Conservation (phyloP, 208 protist species). For the Acanthamoeba culbertsoni region DNA sequence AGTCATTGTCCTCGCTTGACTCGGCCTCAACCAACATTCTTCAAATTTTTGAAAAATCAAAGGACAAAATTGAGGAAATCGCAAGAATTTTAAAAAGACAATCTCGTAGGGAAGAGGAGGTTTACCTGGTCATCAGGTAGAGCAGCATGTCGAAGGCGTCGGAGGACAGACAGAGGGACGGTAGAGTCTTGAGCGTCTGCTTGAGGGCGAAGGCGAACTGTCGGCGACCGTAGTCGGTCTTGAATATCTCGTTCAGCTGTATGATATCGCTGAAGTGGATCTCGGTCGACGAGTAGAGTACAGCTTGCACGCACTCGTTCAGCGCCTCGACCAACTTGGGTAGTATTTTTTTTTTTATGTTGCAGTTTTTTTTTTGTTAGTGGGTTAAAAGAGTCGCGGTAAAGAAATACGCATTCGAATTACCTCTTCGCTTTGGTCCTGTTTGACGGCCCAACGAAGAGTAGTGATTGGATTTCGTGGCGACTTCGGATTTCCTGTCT, state of each 20-base stretch:
- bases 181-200: not conserved
- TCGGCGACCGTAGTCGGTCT: constrained; percentile 13
- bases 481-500: not conserved
- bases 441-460: not conserved
- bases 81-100: too few species aligned
- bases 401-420: not conserved
- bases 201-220: constrained; percentile 36
- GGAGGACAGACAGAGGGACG: not conserved
- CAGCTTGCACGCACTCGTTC: constrained; percentile 16
- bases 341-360: too few species aligned
- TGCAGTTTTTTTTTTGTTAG: too few species aligned
- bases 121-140: constrained; percentile 26
- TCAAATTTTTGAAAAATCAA: not conserved
- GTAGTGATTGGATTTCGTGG: not conserved
- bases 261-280: constrained; percentile 48
- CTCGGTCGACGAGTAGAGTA: constrained; percentile 25
- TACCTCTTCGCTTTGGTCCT: not conserved
- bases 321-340: not conserved
- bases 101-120: not conserved
- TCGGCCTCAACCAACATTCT: constrained; percentile 17
- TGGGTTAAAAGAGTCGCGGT: too few species aligned
- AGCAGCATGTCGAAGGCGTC: constrained; percentile 49
- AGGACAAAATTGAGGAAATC: not conserved
- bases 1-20: not conserved
- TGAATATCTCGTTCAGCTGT: constrained; percentile 38